phyloP scores from a whole-genome alignment of 129 eudicot genomes.

The Flaveria brownii region DNA sequence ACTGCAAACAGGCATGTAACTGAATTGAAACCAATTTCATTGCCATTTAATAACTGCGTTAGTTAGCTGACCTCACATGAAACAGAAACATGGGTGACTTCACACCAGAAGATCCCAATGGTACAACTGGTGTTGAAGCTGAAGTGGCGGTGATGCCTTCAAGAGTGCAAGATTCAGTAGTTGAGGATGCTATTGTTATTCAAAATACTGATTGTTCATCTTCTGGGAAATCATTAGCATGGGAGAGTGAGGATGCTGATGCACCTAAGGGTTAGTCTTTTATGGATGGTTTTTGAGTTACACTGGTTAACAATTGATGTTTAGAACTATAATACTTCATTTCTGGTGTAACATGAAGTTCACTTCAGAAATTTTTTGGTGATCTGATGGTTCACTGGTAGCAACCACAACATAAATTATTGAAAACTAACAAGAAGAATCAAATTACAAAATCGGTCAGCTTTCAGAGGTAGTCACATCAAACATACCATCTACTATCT shows the following conservation, averaged over 20 bases:
- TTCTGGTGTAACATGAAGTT: slow-evolving; percentile 5
- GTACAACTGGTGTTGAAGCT: slow-evolving; percentile 37
- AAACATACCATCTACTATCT: slow-evolving; percentile 6
- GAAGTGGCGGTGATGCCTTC: slow-evolving; percentile 47
- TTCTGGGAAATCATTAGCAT: slow-evolving; percentile 45
- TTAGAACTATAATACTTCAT: slow-evolving; percentile 10
- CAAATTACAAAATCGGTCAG: slow-evolving; percentile 2
- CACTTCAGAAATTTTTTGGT: background rate
- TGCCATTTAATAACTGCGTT: slow-evolving; percentile 12
- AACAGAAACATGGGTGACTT: slow-evolving; percentile 49
- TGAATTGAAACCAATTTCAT: slow-evolving; percentile 25
- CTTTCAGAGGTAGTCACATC: background rate
- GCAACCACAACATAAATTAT: background rate
- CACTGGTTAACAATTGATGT: background rate
- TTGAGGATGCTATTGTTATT: slow-evolving; percentile 39
- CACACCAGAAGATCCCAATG: slow-evolving; percentile 45
- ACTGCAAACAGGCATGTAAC: slow-evolving; percentile 51
- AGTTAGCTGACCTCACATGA: slow-evolving; percentile 29
- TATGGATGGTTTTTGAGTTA: slow-evolving; percentile 4
- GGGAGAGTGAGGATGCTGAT: slow-evolving; percentile 69
- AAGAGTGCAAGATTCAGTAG: slow-evolving; percentile 42
- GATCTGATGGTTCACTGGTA: slow-evolving; percentile 2
- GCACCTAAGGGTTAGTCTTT: slow-evolving; percentile 71
- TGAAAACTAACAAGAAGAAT: background rate
- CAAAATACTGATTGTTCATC: slow-evolving; percentile 55